Evolutionary conservation across 352 stramenopile genomes (phyloP), one percentile per base, ranked within the genome.

Genomic region (Aphanomyces invadans): DNA sequence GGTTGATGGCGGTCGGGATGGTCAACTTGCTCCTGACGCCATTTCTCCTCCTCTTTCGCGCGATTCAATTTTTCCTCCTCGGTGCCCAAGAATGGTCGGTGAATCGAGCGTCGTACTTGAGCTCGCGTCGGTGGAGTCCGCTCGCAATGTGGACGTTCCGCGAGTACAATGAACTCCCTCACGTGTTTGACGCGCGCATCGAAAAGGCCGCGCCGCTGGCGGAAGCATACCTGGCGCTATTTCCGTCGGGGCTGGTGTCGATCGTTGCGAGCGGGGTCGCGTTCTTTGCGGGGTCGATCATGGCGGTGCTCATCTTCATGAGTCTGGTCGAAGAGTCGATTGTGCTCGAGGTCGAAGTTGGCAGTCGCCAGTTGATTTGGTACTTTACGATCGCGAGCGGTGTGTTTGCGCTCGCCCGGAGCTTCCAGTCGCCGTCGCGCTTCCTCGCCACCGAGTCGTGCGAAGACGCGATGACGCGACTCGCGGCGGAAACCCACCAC

Each of bases 161-260:
- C 51, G 97, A 99, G 78, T 98, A 98, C 79, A 99, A 99, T 76
- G 97, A 99, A 71, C 75, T 99, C 0, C 91, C 93, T n/a, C 96
- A 99, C 69, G 75, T 95, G 36, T 95, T 98, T 66, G 94, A 98
- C 65, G 79, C 85, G n/a, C 86, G 97, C 26, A 87, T 99, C 62
- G 83, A 80, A 38, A 84, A 91, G 17, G 97, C 89, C 19, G 98
- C 98, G 69, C 74, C 88, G 33, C 78, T 96, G 1, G 94, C 95
- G 1, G 86, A 97, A 38, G 77, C 85, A 3, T 99, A 99, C 74
- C 65, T 99, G 19, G 83, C 89, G 38, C 87, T 98, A 71, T 99
- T 99, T 75, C 87, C 86, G 1, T 83, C 86, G 31, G 92, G 92
- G 4, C 74, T 96, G 15, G 69, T 96, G 11, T 83, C 89, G 19